Evolutionary conservation across 495 filamentous ascomycete species (phyloP).

Genomic region (Cryomyces antarcticus): DNA sequence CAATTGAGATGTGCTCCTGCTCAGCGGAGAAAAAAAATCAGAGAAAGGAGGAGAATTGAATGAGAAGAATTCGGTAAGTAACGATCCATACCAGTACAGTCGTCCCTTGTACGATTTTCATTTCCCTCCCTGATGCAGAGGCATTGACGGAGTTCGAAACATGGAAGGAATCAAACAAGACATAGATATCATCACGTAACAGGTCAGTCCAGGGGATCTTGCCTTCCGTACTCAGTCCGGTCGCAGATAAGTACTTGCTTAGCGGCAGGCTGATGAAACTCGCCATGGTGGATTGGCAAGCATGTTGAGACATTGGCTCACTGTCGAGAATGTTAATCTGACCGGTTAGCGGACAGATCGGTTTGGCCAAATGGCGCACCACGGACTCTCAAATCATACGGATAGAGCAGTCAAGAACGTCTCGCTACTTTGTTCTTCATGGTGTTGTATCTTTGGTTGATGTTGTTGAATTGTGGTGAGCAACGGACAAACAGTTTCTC

Average conservation of each 20-base stretch:
- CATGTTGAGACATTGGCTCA: background rate
- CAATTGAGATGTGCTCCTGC: slow-evolving; percentile 7
- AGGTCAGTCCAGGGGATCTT: slow-evolving; percentile 13
- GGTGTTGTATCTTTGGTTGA: too few species aligned
- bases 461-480: too few species aligned
- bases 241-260: slow-evolving; percentile 14
- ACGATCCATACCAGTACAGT: slow-evolving; percentile 19
- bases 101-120: slow-evolving; percentile 22
- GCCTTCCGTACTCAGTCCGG: slow-evolving; percentile 3
- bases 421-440: too few species aligned
- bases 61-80: background rate
- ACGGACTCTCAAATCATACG: too few species aligned
- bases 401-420: too few species aligned
- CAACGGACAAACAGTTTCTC: too few species aligned
- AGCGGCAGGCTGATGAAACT: slow-evolving; percentile 3
- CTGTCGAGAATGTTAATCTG: too few species aligned
- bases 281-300: background rate
- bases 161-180: slow-evolving; percentile 17
- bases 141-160: slow-evolving; percentile 1
- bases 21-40: too few species aligned
- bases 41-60: too few species aligned
- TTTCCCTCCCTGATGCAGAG: slow-evolving; percentile 2
- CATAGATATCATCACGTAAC: slow-evolving; percentile 17
- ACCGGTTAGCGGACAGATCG: too few species aligned
- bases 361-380: too few species aligned